Conservation (phyloP, 2,329 filamentous ascomycete genomes). For the Sclerotinia subarctica region DNA sequence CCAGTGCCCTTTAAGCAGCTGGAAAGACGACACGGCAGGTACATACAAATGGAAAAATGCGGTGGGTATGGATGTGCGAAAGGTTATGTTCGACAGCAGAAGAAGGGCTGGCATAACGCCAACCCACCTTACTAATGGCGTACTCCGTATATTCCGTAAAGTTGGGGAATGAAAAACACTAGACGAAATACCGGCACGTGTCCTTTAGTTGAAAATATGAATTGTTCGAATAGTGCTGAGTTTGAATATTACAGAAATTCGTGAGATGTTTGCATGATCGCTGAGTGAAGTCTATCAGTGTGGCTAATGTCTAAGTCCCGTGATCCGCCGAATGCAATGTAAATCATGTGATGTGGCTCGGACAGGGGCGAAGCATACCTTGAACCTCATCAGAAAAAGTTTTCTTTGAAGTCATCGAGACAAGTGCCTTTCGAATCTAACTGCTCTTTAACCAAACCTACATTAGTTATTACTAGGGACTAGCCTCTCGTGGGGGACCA, state of each 20-base stretch:
- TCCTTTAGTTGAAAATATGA: neutral
- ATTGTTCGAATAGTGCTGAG: neutral
- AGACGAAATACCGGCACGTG: too few relatives aligned
- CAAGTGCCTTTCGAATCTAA: neutral
- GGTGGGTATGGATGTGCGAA: neutral
- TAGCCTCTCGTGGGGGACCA: too few relatives aligned
- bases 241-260: neutral
- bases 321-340: neutral
- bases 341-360: neutral
- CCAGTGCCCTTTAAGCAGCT: neutral
- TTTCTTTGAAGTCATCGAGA: too few relatives aligned
- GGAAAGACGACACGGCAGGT: neutral
- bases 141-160: too few relatives aligned
- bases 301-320: neutral
- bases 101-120: neutral
- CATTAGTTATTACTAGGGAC: too few relatives aligned
- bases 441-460: too few relatives aligned
- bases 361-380: neutral
- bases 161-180: neutral
- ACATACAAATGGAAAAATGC: neutral
- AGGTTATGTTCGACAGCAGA: neutral
- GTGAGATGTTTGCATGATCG: neutral
- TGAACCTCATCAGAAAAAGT: neutral
- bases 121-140: too few relatives aligned
- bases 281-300: neutral